Conservation (phyloP, 2,329 filamentous ascomycete species). For the Botryotinia globosa region DNA sequence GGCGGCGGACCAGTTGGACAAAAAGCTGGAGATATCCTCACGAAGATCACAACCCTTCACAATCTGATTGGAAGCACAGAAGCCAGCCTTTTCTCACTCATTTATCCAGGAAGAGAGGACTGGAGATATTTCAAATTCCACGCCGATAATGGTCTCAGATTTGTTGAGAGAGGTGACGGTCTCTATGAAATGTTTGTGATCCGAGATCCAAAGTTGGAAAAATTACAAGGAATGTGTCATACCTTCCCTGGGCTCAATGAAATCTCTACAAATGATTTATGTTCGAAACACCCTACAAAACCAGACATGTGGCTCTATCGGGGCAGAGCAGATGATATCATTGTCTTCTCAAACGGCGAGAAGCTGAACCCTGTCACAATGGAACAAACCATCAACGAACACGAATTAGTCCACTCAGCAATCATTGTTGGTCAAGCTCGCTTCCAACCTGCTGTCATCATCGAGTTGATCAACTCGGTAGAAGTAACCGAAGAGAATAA, state of each 20-base stretch:
- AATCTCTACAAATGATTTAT: constrained; percentile 10
- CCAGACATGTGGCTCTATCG: constrained; percentile 9
- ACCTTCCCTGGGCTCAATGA: constrained; percentile 20
- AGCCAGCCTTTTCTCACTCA: not conserved
- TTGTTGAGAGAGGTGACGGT: not conserved
- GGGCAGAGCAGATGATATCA: constrained; percentile 41
- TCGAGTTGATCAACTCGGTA: not conserved
- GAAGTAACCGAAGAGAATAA: not conserved
- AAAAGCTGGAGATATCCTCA: constrained; percentile 17
- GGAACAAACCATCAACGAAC: constrained; percentile 4
- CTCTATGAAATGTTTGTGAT: constrained; percentile 12
- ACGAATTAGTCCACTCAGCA: constrained; percentile 14
- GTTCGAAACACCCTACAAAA: constrained; percentile 2
- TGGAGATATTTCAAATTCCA: constrained; percentile 19
- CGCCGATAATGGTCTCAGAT: constrained; percentile 1
- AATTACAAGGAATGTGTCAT: constrained; percentile 15
- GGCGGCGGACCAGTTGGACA: constrained; percentile 14
- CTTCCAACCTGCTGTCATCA: constrained; percentile 24
- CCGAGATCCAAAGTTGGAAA: constrained; percentile 8
- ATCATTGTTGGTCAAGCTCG: constrained; percentile 29
- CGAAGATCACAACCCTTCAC: constrained; percentile 2
- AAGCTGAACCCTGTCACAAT: constrained; percentile 37
- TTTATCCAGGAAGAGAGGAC: not conserved
- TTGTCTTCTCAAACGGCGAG: constrained; percentile 45
- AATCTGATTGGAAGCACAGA: constrained; percentile 19